Base-by-base conservation (phyloP, 345 rosid species). In the Gossypium ekmanianum region DNA sequence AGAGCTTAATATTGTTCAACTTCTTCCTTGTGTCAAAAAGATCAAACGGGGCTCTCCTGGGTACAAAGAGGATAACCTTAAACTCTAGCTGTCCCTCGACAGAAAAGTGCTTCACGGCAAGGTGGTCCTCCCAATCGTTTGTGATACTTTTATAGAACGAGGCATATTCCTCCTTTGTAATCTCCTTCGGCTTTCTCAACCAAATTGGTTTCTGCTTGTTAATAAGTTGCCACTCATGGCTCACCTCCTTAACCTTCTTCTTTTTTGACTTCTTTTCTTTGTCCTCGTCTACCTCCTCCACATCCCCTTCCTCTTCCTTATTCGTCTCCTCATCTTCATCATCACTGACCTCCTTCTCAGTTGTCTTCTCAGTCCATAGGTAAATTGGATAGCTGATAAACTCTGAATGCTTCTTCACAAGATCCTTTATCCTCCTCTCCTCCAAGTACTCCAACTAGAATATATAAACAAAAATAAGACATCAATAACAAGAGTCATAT, bases 121-220 rank as follows among this genome's bases (percentile, higher is more conserved):
- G 77, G 55, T 84, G 86, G 1, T 84, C 86, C 34, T 84, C 86
- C 86, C 86, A 84, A 22, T 84, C 86, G 71, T 79, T 84, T 29
- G 86, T 78, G 74, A 84, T 56, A 74, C 84, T 81, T 75, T 81
- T 84, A 14, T 84, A 84, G 77, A 84, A 84, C 0, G 84, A 59
- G 0, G 84, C 84, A 50, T 84, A 81, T 43, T 84, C 86, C 54
- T 84, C 86, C 73, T 76, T 81, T 74, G 82, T 74, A 26, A 84
- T 79, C 75, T 84, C 86, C 58, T 81, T 81, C 0, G 82, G 86
- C 73, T 79, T 84, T 24, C 86, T 77, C 68, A 84, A 29, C 86
- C 86, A 84, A 74, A 84, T 81, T 0, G 86, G 84, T 39, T 84
- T 84, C 51, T 84, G 86, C 76, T 81, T 84, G 84, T 84, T 84